Base-by-base conservation (phyloP, 1,284 basidiomycete genomes). In the Apiotrichum mycotoxinovorans region DNA sequence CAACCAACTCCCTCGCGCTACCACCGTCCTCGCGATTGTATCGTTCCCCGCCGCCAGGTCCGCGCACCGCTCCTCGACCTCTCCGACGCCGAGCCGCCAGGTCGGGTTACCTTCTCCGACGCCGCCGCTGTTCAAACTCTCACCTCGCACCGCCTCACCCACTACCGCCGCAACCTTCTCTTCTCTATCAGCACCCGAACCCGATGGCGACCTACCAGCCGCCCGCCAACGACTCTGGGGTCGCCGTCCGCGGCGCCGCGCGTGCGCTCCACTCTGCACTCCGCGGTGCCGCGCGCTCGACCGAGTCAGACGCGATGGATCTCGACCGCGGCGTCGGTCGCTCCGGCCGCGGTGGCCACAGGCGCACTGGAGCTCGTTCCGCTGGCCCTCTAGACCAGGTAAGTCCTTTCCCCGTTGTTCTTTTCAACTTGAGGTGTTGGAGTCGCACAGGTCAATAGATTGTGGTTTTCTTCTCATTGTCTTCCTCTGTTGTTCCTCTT, bases 301-400 rank as follows among this genome's bases (percentile, higher is more conserved):
- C 58, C 51, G 65, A 63, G 20, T 55, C 42, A 17, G 55, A 47
- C 11, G 12, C 59, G 10, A 74, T 74, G 72, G 71, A 74, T 11
- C 52, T 74, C 10, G 72, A 74, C 35, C 61, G 63, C 18, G 57
- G 58, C 15, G 55, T 60, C 3, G 66, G 65, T 9, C 52, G 66
- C n/a, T 44, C 60, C 4, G 60, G 56, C 9, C 57, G 65, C 27
- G 63, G 64, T 10, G 51, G 52, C 4, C 58, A 57, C 46, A 35
- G 50, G 22, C 60, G 56, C 17, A 44, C 42, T 9, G 61, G 58
- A 27, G 60, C 56, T 22, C 54, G 66, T 33, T 65, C 62, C 4
- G 55, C 49, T 25, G 70, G 70, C 33, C 68, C 70, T 18, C 58
- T 69, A 51, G 71, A 70, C 60, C 70, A 72, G 68, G 69, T 71